A percentile compares a stretch with the other conserved stretches of the same genome.
Conservation (phyloP, 2,329 filamentous ascomycete species). For the Aureobasidium subglaciale region DNA sequence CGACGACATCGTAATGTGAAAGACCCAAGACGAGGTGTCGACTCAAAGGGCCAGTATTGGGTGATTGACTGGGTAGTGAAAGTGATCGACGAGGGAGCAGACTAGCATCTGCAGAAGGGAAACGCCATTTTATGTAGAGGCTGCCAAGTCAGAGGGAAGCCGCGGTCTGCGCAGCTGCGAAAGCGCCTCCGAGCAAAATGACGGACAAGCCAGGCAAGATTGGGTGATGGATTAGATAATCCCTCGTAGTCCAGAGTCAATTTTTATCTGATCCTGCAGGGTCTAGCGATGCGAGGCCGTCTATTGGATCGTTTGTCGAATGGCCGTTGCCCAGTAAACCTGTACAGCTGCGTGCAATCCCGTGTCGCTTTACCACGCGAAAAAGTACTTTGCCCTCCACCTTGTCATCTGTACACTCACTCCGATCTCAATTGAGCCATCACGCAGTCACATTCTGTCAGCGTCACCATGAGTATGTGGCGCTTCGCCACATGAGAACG, state of each 20-base stretch:
- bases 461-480: no score
- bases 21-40: background rate
- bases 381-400: background rate
- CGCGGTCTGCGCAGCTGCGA: background rate
- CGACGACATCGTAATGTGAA: background rate
- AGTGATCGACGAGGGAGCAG: slow-evolving; percentile 1
- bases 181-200: background rate
- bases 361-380: background rate
- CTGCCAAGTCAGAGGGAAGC: slow-evolving; percentile 2
- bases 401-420: background rate
- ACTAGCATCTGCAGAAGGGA: background rate
- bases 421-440: no score
- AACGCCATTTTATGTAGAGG: slow-evolving; percentile 1
- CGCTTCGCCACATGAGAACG: background rate
- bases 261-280: slow-evolving; percentile 9
- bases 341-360: background rate
- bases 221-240: slow-evolving; percentile 14
- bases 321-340: background rate
- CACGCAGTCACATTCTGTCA: no score
- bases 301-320: slow-evolving; percentile 1
- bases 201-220: slow-evolving; percentile 11
- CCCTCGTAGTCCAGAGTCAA: background rate
- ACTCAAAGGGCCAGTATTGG: background rate
- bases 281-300: background rate
- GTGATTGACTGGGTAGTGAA: background rate